Percentiles rank a stretch among this genome's conserved stretches.
These are phyloP conservation scores for Mycena venus DNA, from an alignment of 768 basidiomycete genomes.

Conservation along the genomic window DNA sequence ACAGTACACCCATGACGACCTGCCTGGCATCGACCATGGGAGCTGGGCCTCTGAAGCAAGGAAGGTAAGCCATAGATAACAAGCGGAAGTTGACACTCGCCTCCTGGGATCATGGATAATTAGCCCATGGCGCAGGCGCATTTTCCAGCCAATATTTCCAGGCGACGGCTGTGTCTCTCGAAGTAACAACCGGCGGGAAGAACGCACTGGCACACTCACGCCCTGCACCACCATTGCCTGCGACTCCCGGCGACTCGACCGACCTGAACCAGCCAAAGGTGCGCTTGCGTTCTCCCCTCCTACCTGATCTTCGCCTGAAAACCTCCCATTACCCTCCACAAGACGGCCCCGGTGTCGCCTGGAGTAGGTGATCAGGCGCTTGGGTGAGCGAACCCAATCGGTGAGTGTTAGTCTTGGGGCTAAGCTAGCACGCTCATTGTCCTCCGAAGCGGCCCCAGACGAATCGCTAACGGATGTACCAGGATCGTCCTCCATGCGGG, in stretches of 20 bases:
- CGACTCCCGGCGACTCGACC: background rate
- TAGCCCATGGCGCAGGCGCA: too few species aligned
- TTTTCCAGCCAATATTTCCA: background rate
- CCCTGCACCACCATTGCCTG: background rate
- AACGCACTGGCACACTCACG: background rate
- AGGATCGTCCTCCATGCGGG: too few species aligned
- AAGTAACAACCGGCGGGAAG: background rate
- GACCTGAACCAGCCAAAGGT: background rate
- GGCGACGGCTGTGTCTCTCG: background rate
- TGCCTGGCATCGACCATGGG: background rate
- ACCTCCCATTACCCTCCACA: background rate
- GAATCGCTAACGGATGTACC: too few species aligned
- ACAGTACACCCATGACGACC: background rate
- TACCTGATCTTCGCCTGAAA: background rate
- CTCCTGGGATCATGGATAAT: too few species aligned
- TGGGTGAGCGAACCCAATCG: background rate
- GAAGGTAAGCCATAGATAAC: background rate
- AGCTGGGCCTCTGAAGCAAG: background rate
- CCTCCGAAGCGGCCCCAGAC: too few species aligned
- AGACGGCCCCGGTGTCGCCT: background rate
- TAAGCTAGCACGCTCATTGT: too few species aligned
- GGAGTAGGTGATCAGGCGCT: background rate
- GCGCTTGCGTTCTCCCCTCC: background rate
- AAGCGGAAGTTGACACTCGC: background rate
- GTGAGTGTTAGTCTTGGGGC: background rate